These are phyloP conservation scores for Arthrobotrys pseudoclavata DNA, from an alignment of 2,329 filamentous ascomycete genomes.

Conservation along the genomic window DNA sequence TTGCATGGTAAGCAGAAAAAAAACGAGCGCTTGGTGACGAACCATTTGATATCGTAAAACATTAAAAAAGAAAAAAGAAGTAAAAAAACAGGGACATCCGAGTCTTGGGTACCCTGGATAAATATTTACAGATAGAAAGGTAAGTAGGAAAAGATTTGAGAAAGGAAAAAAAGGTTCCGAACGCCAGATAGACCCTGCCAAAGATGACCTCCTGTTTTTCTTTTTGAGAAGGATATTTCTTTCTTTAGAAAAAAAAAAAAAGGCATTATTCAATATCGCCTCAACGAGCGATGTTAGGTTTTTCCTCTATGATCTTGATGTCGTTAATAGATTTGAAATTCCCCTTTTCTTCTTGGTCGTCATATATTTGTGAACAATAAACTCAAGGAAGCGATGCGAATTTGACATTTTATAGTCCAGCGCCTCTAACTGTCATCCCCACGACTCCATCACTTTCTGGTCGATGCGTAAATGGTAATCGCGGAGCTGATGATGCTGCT, in stretches of 20 bases:
- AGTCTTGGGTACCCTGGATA: neutral
- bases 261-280: slow-evolving; percentile 16
- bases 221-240: neutral
- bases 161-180: slow-evolving; percentile 11
- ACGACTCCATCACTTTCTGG: neutral
- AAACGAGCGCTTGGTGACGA: slow-evolving; percentile 40
- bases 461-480: slow-evolving; percentile 44
- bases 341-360: neutral
- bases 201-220: slow-evolving; percentile 4
- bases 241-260: neutral
- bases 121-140: slow-evolving; percentile 51
- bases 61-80: slow-evolving; percentile 26
- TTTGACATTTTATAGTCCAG: slow-evolving; percentile 26
- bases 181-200: slow-evolving; percentile 16
- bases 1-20: neutral
- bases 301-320: neutral
- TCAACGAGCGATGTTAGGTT: neutral
- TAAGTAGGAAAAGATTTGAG: slow-evolving; percentile 4
- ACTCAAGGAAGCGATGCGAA: neutral
- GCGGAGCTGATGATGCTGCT: slow-evolving; percentile 41
- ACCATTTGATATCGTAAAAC: slow-evolving; percentile 39
- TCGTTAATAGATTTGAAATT: slow-evolving; percentile 5
- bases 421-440: slow-evolving; percentile 20
- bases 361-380: neutral
- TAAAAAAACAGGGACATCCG: neutral